A percentile compares a stretch with the other conserved stretches of the same genome.
Evolutionary conservation across 192 early-diverging fungal species (phyloP).

Genomic region (Gigaspora rosea): DNA sequence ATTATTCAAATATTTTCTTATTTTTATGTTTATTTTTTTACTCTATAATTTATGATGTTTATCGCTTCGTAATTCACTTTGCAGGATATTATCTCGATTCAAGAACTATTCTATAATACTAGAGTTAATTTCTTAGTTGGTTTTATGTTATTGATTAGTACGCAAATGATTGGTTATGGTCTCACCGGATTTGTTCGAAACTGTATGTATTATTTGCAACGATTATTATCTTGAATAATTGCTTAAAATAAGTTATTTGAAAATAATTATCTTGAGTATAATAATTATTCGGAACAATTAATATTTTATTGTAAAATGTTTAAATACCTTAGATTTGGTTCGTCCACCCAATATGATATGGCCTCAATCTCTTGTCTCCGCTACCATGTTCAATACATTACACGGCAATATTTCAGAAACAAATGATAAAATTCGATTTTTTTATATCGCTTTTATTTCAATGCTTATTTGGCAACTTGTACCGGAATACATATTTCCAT

Average conservation of each 20-base stretch:
- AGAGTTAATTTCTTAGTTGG: constrained; percentile 54
- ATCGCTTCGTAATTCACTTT: too few species aligned
- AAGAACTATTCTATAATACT: constrained; percentile 59
- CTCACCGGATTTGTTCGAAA: constrained; percentile 63
- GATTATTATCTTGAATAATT: too few species aligned
- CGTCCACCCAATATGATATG: constrained; percentile 47
- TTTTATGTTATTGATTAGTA: constrained; percentile 55
- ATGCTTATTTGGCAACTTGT: constrained; percentile 57
- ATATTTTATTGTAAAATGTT: too few species aligned
- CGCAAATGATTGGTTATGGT: constrained; percentile 68
- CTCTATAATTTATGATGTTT: too few species aligned
- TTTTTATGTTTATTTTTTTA: too few species aligned
- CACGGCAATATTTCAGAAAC: constrained; percentile 28
- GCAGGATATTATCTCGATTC: constrained; percentile 55
- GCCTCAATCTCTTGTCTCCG: constrained; percentile 71
- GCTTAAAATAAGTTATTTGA: too few species aligned
- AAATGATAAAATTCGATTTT: constrained; percentile 37
- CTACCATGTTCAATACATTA: constrained; percentile 50
- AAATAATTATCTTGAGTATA: too few species aligned
- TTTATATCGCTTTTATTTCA: constrained; percentile 43
- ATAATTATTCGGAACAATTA: not conserved
- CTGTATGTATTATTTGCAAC: too few species aligned
- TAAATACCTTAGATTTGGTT: constrained; percentile 21
- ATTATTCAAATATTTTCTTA: too few species aligned
- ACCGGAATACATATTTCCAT: constrained; percentile 38